Evolutionary conservation across 768 basidiomycete species (phyloP).

Genomic region (Mycena haematopus): DNA sequence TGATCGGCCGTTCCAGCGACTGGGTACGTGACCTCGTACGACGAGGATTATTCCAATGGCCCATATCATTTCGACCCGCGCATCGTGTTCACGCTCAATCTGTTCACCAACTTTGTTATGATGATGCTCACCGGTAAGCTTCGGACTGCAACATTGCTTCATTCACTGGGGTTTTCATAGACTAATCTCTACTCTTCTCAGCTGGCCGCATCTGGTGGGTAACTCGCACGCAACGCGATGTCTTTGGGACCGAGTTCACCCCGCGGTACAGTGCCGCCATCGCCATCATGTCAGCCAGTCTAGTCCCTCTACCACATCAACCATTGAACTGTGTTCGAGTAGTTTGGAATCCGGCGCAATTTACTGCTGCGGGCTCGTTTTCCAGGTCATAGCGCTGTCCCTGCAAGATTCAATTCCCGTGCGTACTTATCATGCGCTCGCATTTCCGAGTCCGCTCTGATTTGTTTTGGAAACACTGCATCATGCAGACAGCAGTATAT

Average conservation of each 20-base stretch:
- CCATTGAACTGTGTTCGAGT: neutral
- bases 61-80: slow-evolving; percentile 15
- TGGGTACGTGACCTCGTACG: slow-evolving; percentile 24
- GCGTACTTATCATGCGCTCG: neutral
- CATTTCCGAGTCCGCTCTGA: neutral
- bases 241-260: neutral
- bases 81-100: slow-evolving; percentile 18
- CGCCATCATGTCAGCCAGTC: slow-evolving; percentile 13
- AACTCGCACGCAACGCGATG: slow-evolving; percentile 9
- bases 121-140: slow-evolving; percentile 19
- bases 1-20: neutral
- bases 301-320: neutral
- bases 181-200: neutral
- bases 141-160: neutral
- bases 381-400: slow-evolving; percentile 14
- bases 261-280: slow-evolving; percentile 19
- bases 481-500: neutral
- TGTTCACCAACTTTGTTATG: slow-evolving; percentile 15
- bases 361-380: slow-evolving; percentile 19
- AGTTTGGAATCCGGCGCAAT: slow-evolving; percentile 25
- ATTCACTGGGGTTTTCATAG: neutral
- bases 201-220: slow-evolving; percentile 25
- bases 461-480: neutral
- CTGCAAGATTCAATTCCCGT: slow-evolving; percentile 4
- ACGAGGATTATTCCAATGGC: slow-evolving; percentile 10